Conservation (phyloP, 768 basidiomycete genomes). For the Serendipita vermifera region DNA sequence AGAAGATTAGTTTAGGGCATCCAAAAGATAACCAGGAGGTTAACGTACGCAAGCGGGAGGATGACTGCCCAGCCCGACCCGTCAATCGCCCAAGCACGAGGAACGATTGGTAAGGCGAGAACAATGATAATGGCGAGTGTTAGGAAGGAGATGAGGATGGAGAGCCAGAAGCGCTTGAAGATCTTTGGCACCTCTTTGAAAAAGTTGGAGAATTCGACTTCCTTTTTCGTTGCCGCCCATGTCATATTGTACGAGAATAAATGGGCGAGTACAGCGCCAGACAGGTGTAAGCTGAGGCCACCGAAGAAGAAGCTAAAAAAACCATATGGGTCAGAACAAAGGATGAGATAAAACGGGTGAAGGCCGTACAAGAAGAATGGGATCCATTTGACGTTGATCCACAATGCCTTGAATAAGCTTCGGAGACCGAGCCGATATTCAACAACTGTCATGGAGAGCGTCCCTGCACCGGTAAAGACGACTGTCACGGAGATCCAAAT, state of each 20-base stretch:
- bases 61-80: slow-evolving; percentile 17
- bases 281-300: slow-evolving; percentile 24
- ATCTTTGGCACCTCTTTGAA: slow-evolving; percentile 26
- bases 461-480: slow-evolving; percentile 18
- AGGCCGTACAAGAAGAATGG: slow-evolving; percentile 24
- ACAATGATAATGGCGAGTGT: slow-evolving; percentile 19
- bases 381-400: not conserved
- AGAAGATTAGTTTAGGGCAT: too few relatives aligned
- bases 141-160: slow-evolving; percentile 19
- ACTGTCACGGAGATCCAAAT: slow-evolving; percentile 17
- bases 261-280: slow-evolving; percentile 22
- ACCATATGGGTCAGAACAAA: not conserved
- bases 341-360: not conserved
- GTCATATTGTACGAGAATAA: slow-evolving; percentile 26
- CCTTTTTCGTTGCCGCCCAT: slow-evolving; percentile 27
- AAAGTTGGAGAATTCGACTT: slow-evolving; percentile 25
- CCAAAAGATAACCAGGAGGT: not conserved
- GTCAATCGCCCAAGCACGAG: slow-evolving; percentile 19
- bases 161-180: slow-evolving; percentile 25
- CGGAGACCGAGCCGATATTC: slow-evolving; percentile 9
- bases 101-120: slow-evolving; percentile 20
- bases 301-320: slow-evolving; percentile 16
- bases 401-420: not conserved
- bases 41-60: slow-evolving; percentile 21
- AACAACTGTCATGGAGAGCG: slow-evolving; percentile 18